Base-by-base conservation (phyloP, 179 eudicot genomes). In the Spergularia azorica region DNA sequence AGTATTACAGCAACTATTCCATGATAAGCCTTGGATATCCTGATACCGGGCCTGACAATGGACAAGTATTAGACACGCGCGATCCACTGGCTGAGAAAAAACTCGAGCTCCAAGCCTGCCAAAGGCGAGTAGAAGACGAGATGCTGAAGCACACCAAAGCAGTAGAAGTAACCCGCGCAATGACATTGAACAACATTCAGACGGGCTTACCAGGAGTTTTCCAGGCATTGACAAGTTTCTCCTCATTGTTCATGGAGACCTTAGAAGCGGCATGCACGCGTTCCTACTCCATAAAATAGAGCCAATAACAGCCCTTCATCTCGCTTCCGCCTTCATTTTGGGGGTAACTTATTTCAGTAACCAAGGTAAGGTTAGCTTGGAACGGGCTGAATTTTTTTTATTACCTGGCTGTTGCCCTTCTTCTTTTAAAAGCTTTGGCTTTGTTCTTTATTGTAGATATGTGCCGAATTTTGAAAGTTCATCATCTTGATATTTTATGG, bases 121-220 rank as follows among this genome's bases (percentile, higher is more conserved):
- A 86, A 79, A 89, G 97, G 82, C 84, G 90, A 68, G 95, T 95
- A 50, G 95, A 89, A 77, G 98, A 91, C 7, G 97, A 95, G 84
- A 87, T 89, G 92, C 69, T 87, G 80, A 93, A 88, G 83, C 93
- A 95, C 80, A 81, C 89, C 32, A 95, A 90, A 82, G 92, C 97
- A 10, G 95, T 90, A 46, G 98, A 95, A 76, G 98, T 93, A 77
- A 93, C 98, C 0, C 65, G 91, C 82, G 93, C 93, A 15, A 93
- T 90, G 97, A 95, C 98, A 20, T 63, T 95, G 80, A 95, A 91
- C 81, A 95, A 95, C 75, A 80, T 95, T 56, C 95, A 93, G 75
- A 95, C 97, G 0, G 97, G 97, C 7, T 77, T 95, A 77, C 98
- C 98, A 0, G 97, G 97, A 14, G 97, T 93, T 62, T 95, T 95